Evolutionary conservation across 768 basidiomycete genomes (phyloP), one percentile per base, ranked within the genome.

Genomic region (Clitopilus passeckerianus): DNA sequence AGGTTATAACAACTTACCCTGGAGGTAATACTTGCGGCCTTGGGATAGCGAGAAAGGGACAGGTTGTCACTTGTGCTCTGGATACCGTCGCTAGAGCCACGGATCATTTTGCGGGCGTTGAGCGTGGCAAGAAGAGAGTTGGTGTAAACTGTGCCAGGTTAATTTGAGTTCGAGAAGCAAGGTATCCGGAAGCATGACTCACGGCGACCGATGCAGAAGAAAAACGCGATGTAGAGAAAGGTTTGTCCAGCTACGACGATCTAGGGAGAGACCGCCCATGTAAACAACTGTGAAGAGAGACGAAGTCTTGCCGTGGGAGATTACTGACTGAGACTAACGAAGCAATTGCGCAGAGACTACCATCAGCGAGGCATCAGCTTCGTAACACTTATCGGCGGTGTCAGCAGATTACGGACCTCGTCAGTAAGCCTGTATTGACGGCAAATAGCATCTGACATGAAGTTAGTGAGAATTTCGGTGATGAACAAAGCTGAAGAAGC

Each of bases 121-220:
- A 85, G 75, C 0, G 84, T 84, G 0, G 83, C 82, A 9, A 86
- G 76, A n/a, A 86, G 78, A 5, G 83, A 78, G 65, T 85, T 86
- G 41, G 81, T 79, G 65, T 85, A 86, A 5, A 86, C 83, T 85
- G 41, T 12, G 16, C 30, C 57, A 41, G 2, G n/a, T n/a, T 37
- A 53, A 7, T 50, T 43, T 60, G 44, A 57, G 23, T 61, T 56
- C 9, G 30, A 1, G 5, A 20, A 27, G 43, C 27, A 24, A 14
- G n/a, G 30, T 23, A 1, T 20, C 30, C 33, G 34, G 56, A 34
- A 24, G 33, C 30, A 20, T 18, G 18, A 78, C 84, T 65, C 66
- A 86, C 85, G 67, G 57, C 84, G 75, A 20, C 85, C 84, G 37
- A 85, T 77, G 66, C 77, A 80, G 62, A 84, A 86, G 67, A 81